Evolutionary conservation across 371 early-diverging fungal species (phyloP).

Genomic region (Mortierella sp.): DNA sequence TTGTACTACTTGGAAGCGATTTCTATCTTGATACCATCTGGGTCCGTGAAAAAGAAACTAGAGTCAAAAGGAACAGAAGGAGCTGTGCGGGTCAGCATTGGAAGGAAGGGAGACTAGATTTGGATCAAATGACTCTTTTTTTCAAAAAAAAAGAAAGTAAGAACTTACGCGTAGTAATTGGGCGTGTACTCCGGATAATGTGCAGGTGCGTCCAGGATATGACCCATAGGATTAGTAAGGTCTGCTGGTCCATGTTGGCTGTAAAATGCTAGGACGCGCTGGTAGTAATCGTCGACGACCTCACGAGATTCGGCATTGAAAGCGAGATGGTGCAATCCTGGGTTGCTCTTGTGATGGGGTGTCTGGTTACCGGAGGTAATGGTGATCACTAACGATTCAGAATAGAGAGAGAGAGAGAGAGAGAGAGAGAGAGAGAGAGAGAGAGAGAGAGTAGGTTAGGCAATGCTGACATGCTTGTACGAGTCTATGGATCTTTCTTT

Average conservation of each 20-base stretch:
- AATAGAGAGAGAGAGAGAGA: background rate
- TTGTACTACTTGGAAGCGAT: too few relatives aligned
- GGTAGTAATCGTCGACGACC: conserved; percentile 26
- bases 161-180: conserved; percentile 45
- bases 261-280: conserved; percentile 34
- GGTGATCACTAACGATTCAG: conserved; percentile 6
- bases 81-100: too few relatives aligned
- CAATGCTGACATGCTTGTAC: too few relatives aligned
- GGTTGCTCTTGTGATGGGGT: conserved; percentile 34
- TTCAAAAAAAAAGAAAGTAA: too few relatives aligned
- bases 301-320: conserved; percentile 23
- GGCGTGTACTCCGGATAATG: conserved; percentile 39
- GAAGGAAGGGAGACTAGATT: too few relatives aligned
- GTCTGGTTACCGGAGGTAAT: conserved; percentile 30
- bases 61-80: too few relatives aligned
- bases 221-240: too few relatives aligned
- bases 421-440: background rate
- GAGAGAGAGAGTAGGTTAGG: background rate
- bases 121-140: too few relatives aligned
- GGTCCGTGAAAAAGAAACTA: conserved; percentile 49
- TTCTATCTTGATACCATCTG: conserved; percentile 50
- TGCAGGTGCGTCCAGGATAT: conserved; percentile 42
- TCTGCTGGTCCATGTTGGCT: background rate
- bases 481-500: too few relatives aligned
- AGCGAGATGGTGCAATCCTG: conserved; percentile 45